Base-by-base conservation (phyloP, 2,329 filamentous ascomycete genomes). In the Microsporum audouinii region DNA sequence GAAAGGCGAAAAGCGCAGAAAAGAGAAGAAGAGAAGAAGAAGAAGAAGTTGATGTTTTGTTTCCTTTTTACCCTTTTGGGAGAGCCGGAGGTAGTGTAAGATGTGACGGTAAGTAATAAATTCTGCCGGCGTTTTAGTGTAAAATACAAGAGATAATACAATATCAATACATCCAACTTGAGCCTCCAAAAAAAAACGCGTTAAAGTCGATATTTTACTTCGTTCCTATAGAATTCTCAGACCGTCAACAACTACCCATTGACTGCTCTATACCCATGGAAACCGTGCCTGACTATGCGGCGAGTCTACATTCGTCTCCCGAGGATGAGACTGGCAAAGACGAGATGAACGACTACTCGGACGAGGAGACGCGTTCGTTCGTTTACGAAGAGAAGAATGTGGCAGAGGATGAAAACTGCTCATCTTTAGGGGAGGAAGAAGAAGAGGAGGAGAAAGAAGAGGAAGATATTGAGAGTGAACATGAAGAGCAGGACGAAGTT, bases 401-500 rank as follows among this genome's bases (percentile, higher is more conserved):
- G 6, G 31, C 2, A 8, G 3, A n/a, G 27, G 49, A 34, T 5
- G 49, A 53, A 5, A n/a, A 27, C 29, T 12, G 4, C 43, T 8
- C 12, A 23, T 27, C 43, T 39, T 49, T 7, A 17, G 17, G 17
- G 17, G 17, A 17, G 17, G 17, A 17, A 17, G 17, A 17, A 17
- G 17, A 17, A 17, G 17, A 17, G 17, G 17, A 17, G 17, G 17
- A 17, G 38, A 69, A 68, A 14, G 68, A 70, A 23, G 69, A 70
- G 43, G 70, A 72, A 3, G 70, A 71, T 12, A 69, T 74, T 0
- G 70, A 72, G 5, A 62, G 64, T 12, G 34, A 56, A 10, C 60
- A 63, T 14, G 70, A 69, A 53, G 73, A 73, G 14, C 72, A 77
- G 33, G 76, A 79, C 47, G 75, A 76, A 60, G 73, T 71, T 1